Evolutionary conservation across 352 stramenopile genomes (phyloP).

Genomic region (Globisporangium cederbergense): DNA sequence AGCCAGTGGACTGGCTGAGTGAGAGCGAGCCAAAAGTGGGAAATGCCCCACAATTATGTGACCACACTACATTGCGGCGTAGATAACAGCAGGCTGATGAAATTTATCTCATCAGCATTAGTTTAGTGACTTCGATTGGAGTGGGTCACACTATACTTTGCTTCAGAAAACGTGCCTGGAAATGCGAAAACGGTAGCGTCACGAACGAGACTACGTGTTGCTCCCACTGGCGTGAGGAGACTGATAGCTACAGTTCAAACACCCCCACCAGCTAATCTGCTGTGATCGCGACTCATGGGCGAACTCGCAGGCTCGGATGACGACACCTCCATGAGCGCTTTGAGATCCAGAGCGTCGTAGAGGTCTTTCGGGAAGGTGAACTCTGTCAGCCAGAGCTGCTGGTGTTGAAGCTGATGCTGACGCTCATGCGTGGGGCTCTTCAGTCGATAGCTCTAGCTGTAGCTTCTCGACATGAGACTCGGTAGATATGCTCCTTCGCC

Average conservation of each 20-base stretch:
- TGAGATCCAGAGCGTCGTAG: constrained; percentile 30
- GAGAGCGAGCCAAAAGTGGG: constrained; percentile 18
- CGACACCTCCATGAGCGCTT: constrained; percentile 21
- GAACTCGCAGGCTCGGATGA: constrained; percentile 23
- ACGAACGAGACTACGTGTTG: not conserved
- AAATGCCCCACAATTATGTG: not conserved
- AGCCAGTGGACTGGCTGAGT: constrained; percentile 13
- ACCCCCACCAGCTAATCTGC: not conserved
- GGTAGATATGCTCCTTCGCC: not conserved
- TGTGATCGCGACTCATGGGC: constrained; percentile 9
- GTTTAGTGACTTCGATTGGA: too few relatives aligned
- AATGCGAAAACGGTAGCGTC: not conserved
- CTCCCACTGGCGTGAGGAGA: not conserved
- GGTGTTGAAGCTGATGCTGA: not conserved
- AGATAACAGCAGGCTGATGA: too few relatives aligned
- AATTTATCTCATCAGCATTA: too few relatives aligned
- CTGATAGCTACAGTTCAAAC: not conserved
- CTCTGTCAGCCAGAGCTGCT: not conserved
- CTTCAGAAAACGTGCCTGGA: not conserved
- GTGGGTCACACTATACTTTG: too few relatives aligned
- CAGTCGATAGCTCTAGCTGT: not conserved
- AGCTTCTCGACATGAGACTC: not conserved
- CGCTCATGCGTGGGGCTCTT: not conserved
- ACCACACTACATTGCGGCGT: too few relatives aligned
- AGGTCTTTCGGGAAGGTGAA: not conserved